Evolutionary conservation across 352 stramenopile genomes (phyloP), one percentile per base, ranked within the genome.

Genomic region (Pythium folliculosum): DNA sequence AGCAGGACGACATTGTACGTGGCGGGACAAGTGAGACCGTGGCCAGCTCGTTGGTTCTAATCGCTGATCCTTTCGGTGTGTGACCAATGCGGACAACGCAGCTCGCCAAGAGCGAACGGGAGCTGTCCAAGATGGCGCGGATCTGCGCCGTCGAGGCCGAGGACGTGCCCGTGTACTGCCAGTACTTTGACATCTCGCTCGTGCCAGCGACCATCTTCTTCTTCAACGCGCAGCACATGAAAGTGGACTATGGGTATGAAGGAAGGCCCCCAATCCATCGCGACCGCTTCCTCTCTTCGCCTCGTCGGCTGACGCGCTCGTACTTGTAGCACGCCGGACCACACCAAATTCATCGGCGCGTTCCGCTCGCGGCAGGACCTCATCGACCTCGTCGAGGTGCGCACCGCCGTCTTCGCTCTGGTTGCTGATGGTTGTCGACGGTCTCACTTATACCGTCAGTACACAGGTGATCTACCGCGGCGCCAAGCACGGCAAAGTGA

Each of bases 131-230:
- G 47, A 94, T 96, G 86, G 88, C 86, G 43, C 72, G 78, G 27
- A 74, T 96, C 35, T 91, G 73, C 67, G 60, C 90, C 3, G 76
- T 95, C 30, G 88, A 96, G 65, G 84, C 81, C 27, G 86, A 95
- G 16, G 51, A 76, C 21, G 59, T 91, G 32, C 81, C 86, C 16
- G 81, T 96, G 44, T 96, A 96, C 70, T 88, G 80, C 47, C 86
- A 96, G 69, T 96, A 96, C 70, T 94, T 96, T 70, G 88, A 96
- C 63, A 92, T 96, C 35, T 82, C 84, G n/a, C 76, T 96, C 23
- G 87, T 96, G 51, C 88, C 88, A 3, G 86, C 86, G 35, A 96
- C 84, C 0, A 74, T 96, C 50, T 96, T 96, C 72, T 96, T 95
- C 60, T 88, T 93, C 68, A 96, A 96, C 65, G 83, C 80, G 2